A percentile compares a stretch with the other conserved stretches of the same genome.
Evolutionary conservation across 352 stramenopile genomes (phyloP).

Genomic region (Phytophthora meadii): DNA sequence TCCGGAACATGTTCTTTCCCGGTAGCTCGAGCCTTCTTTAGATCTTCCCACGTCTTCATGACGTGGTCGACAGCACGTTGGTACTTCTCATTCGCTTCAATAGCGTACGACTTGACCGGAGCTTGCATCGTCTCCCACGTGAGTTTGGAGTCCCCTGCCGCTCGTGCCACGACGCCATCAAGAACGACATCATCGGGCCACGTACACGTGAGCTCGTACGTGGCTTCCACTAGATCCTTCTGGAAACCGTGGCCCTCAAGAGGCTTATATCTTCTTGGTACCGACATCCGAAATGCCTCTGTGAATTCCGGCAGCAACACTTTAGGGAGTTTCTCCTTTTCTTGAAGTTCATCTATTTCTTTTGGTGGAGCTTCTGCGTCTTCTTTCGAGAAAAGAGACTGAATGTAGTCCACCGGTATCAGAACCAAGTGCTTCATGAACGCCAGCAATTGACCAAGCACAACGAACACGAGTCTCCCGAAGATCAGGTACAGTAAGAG

Average conservation of each 20-base stretch:
- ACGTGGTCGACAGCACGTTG: conserved; percentile 37
- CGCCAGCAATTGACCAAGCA: conserved; percentile 28
- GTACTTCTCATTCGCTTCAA: conserved; percentile 70
- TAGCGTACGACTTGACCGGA: conserved; percentile 66
- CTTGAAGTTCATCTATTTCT: conserved; percentile 13
- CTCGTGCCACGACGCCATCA: conserved; percentile 40
- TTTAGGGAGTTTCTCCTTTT: conserved; percentile 18
- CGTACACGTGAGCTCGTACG: conserved; percentile 60
- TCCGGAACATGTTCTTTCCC: not conserved
- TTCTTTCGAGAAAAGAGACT: conserved; percentile 13
- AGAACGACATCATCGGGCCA: conserved; percentile 55
- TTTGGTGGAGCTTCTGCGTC: conserved; percentile 8
- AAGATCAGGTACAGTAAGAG: conserved; percentile 54
- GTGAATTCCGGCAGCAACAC: conserved; percentile 54
- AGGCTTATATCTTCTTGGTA: conserved; percentile 33
- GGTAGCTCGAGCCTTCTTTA: conserved; percentile 14
- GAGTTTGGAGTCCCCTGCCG: conserved; percentile 45
- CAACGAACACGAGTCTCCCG: conserved; percentile 31
- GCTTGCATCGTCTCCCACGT: conserved; percentile 75
- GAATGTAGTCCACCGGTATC: conserved; percentile 22
- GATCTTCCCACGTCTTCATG: conserved; percentile 19
- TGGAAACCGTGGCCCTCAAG: conserved; percentile 48
- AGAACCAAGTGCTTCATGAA: conserved; percentile 26
- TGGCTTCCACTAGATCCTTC: conserved; percentile 34
- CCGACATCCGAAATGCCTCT: conserved; percentile 47